These are phyloP conservation scores for Fusarium denticulatum DNA, from an alignment of 2,329 filamentous ascomycete genomes.

Conservation along the genomic window DNA sequence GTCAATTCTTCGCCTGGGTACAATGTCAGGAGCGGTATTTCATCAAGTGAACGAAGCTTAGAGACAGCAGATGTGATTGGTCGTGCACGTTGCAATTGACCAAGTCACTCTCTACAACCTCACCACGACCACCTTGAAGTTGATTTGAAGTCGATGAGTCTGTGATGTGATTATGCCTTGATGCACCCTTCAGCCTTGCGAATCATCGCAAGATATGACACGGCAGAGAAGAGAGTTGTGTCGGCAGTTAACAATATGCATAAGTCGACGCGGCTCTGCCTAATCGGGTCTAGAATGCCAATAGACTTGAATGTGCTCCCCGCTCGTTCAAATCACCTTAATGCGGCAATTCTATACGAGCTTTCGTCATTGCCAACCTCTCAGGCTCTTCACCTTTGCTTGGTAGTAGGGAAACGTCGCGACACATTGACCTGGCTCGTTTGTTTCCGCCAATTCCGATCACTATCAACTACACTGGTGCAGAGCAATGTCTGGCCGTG, in stretches of 20 bases:
- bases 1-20: not conserved
- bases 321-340: not conserved
- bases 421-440: not conserved
- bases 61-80: not conserved
- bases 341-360: not conserved
- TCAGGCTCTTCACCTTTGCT: not conserved
- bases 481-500: slow-evolving; percentile 1
- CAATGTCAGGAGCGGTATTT: not conserved
- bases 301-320: not conserved
- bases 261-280: not conserved
- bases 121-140: not conserved
- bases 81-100: not conserved
- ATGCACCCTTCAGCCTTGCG: not conserved
- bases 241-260: not conserved
- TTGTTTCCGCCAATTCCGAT: not conserved
- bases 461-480: not conserved
- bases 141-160: not conserved
- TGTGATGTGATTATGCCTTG: not conserved
- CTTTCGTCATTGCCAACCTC: not conserved
- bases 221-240: not conserved
- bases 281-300: not conserved
- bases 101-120: not conserved
- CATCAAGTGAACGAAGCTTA: not conserved
- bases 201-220: not conserved
- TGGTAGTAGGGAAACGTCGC: not conserved